Evolutionary conservation across 148 eudicot species (phyloP).

Genomic region (Rhododendron henanense): DNA sequence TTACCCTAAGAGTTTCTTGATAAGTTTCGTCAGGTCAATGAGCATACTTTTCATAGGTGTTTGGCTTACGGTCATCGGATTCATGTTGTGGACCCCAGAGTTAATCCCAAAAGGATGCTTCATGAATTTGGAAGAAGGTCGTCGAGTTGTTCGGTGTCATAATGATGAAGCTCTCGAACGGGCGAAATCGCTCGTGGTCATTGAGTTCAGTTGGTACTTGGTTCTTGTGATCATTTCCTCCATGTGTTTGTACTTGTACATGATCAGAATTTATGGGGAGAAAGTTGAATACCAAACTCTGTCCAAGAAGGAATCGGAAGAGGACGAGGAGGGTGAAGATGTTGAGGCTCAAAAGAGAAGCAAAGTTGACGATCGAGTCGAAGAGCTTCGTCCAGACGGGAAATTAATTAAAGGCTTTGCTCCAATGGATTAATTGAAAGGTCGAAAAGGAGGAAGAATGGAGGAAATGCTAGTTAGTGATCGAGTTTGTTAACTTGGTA

Average conservation of each 20-base stretch:
- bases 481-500: too few species aligned
- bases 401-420: constrained; percentile 19
- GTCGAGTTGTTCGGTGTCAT: constrained; percentile 56
- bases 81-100: constrained; percentile 42
- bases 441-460: constrained; percentile 4
- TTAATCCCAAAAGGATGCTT: constrained; percentile 67
- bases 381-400: constrained; percentile 33
- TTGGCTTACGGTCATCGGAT: constrained; percentile 76
- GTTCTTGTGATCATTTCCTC: constrained; percentile 42
- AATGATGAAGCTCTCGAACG: constrained; percentile 49
- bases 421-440: constrained; percentile 45
- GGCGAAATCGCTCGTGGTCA: constrained; percentile 68
- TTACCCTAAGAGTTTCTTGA: constrained; percentile 35
- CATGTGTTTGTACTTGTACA: constrained; percentile 36
- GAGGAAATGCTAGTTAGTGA: neutral
- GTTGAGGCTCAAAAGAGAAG: constrained; percentile 50
- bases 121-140: constrained; percentile 58
- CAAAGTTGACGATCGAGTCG: constrained; percentile 14
- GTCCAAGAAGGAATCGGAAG: constrained; percentile 14
- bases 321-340: constrained; percentile 38
- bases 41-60: constrained; percentile 66
- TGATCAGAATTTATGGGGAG: constrained; percentile 29
- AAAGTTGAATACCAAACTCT: constrained; percentile 31
- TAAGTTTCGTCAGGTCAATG: constrained; percentile 52
- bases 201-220: constrained; percentile 70